Base-by-base conservation (phyloP, 2,329 filamentous ascomycete species). In the Cytospora schulzeri region DNA sequence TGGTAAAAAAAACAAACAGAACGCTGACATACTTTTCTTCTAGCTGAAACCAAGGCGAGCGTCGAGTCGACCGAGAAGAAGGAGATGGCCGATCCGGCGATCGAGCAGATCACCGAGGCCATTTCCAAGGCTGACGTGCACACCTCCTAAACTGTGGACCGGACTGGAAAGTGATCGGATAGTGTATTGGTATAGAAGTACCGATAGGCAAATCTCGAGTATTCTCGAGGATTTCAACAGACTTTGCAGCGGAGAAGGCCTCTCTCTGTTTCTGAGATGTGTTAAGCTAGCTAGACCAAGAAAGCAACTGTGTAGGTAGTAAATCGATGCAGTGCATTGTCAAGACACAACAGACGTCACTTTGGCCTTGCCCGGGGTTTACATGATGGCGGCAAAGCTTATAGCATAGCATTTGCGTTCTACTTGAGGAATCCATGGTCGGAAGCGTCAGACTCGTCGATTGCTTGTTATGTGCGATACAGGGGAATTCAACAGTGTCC, bases 41-140 rank as follows among this genome's bases (percentile, higher is more conserved):
- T 4, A 56, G 63, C 58, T 50, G 53, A 58, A 0, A 38, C 35
- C 38, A 51, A 38, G 28, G 57, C 50, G 1, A 67, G 67, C n/a
- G 71, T 71, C 12, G 71, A 72, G 69, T 68, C 69, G 4, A 63
- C 55, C 4, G 70, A 71, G 61, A 71, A 71, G 60, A 69, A 67
- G 64, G 65, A 70, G 45, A 66, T 68, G 59, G 69, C 68, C 15
- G 69, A 72, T 53, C 68, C 69, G 1, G 68, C 64, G 7, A 71
- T 71, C 51, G 70, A 71, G 62, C 60, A 67, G n/a, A 65, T 71
- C 17, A 71, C 70, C 5, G 68, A 71, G 54, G 69, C 69, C 2
- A 69, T 71, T 28, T 68, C 69, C 5, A 70, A 71, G 67, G 63
- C 70, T n/a, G 70, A 71, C 17, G 72, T 71, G 24, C 69, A 70